Conservation (phyloP, 495 filamentous ascomycete species). For the Viridothelium virens region DNA sequence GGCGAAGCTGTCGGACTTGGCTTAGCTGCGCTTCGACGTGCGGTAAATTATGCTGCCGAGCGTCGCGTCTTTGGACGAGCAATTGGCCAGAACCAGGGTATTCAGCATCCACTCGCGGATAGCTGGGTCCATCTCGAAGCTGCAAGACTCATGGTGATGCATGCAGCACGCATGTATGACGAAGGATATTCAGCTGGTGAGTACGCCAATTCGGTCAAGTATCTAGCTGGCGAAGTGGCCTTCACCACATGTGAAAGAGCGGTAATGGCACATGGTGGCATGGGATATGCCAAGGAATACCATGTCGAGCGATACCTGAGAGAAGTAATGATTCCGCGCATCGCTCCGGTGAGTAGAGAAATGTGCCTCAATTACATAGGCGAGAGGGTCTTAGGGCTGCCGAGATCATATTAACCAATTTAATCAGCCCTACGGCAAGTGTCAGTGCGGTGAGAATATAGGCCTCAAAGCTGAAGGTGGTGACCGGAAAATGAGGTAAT, state of each 20-base stretch:
- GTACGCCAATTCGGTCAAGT: slow-evolving; percentile 31
- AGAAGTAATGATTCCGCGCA: slow-evolving; percentile 28
- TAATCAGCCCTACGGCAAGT: background rate
- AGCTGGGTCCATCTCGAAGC: slow-evolving; percentile 28
- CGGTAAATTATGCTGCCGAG: slow-evolving; percentile 26
- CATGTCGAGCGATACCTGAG: slow-evolving; percentile 32
- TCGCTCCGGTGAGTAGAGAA: slow-evolving; percentile 31
- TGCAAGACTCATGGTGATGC: slow-evolving; percentile 27
- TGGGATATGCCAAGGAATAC: slow-evolving; percentile 32
- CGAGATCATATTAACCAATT: slow-evolving; percentile 22
- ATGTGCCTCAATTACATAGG: slow-evolving; percentile 30
- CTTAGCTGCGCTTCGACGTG: slow-evolving; percentile 27
- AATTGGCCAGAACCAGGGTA: slow-evolving; percentile 29
- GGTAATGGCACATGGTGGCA: slow-evolving; percentile 27
- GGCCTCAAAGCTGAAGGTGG: background rate
- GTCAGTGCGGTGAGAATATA: background rate
- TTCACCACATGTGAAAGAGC: slow-evolving; percentile 30
- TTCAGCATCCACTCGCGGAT: slow-evolving; percentile 28
- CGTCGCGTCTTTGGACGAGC: slow-evolving; percentile 29
- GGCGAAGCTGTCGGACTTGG: slow-evolving; percentile 30
- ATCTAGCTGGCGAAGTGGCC: slow-evolving; percentile 27
- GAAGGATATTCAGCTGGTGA: slow-evolving; percentile 27
- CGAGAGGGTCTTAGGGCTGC: slow-evolving; percentile 27
- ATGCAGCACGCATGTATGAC: slow-evolving; percentile 31
- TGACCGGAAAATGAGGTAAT: background rate